These are phyloP conservation scores for Triangularia verruculosa DNA, from an alignment of 2,329 filamentous ascomycete species.

Conservation along the genomic window DNA sequence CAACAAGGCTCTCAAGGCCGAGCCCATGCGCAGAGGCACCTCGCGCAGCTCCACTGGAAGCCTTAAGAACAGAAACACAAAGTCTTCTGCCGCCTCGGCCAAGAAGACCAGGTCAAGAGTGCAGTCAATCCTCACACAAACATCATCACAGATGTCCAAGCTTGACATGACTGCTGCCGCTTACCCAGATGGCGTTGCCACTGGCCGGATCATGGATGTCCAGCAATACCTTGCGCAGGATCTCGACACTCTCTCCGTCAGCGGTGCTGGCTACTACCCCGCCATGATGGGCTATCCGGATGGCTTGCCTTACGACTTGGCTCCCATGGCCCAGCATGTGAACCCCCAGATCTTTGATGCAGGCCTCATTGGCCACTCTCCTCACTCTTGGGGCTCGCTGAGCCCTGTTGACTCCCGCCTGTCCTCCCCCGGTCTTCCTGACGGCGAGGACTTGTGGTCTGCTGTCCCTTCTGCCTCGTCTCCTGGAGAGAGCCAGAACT, in stretches of 20 bases:
- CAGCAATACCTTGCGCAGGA: slow-evolving; percentile 53
- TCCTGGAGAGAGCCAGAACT: slow-evolving; percentile 45
- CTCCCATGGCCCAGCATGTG: slow-evolving; percentile 48
- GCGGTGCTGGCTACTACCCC: slow-evolving; percentile 41
- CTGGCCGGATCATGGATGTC: slow-evolving; percentile 44
- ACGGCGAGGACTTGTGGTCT: slow-evolving; percentile 51
- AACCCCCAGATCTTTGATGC: slow-evolving; percentile 56
- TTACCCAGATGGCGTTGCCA: slow-evolving; percentile 41
- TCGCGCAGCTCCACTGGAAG: slow-evolving; percentile 45
- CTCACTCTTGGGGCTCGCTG: slow-evolving; percentile 52
- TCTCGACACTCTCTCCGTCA: slow-evolving; percentile 45
- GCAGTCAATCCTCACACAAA: slow-evolving; percentile 48
- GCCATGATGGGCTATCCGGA: slow-evolving; percentile 43
- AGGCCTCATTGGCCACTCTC: slow-evolving; percentile 48
- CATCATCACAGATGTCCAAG: slow-evolving; percentile 48
- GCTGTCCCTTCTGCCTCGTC: slow-evolving; percentile 38
- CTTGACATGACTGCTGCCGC: slow-evolving; percentile 50
- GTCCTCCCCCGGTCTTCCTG: slow-evolving; percentile 48
- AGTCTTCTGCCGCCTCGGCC: slow-evolving; percentile 36
- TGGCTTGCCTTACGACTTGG: slow-evolving; percentile 45
- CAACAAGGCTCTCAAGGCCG: slow-evolving; percentile 36
- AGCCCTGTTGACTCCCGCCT: slow-evolving; percentile 52
- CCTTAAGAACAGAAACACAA: slow-evolving; percentile 44
- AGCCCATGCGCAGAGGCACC: slow-evolving; percentile 45
- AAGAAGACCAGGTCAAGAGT: slow-evolving; percentile 44